phyloP scores from a whole-genome alignment of 257 asterid species.

The Eustoma russellianum region DNA sequence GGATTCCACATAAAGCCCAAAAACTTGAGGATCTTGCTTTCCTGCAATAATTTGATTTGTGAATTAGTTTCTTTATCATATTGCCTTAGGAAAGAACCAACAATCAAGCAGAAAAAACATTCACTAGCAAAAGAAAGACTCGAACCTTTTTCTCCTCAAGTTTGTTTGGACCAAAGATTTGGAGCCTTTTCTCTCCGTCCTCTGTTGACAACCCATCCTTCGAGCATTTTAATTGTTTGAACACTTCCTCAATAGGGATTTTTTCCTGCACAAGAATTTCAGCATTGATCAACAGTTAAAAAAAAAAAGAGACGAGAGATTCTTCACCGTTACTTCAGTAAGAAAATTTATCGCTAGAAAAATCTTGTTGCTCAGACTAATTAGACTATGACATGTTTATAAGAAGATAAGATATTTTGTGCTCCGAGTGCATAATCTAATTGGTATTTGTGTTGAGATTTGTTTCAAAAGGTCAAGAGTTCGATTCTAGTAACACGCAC shows the following conservation, averaged over 20 bases:
- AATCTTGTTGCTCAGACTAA: not conserved
- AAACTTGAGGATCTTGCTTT: slow-evolving; percentile 57
- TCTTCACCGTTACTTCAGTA: too few relatives aligned
- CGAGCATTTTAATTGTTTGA: slow-evolving; percentile 42
- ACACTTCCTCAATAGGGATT: slow-evolving; percentile 71
- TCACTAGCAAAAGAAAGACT: not conserved
- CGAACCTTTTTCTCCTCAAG: slow-evolving; percentile 62
- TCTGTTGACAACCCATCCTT: slow-evolving; percentile 50
- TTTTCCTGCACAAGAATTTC: slow-evolving; percentile 34
- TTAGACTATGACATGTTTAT: too few relatives aligned
- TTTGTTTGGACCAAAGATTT: slow-evolving; percentile 65
- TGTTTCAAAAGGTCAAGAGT: too few relatives aligned
- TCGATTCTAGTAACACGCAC: too few relatives aligned
- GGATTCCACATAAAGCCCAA: slow-evolving; percentile 99
- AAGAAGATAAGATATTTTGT: too few relatives aligned
- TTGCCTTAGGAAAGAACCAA: not conserved
- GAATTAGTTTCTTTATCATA: not conserved
- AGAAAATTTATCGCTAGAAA: not conserved
- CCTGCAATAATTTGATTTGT: slow-evolving; percentile 11
- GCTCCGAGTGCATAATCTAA: too few relatives aligned
- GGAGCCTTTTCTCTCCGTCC: slow-evolving; percentile 55
- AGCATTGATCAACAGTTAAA: not conserved
- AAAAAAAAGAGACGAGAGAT: too few relatives aligned
- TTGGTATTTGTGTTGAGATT: too few relatives aligned
- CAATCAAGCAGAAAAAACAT: not conserved